Evolutionary conservation across 305 asterid species (phyloP), one percentile per base, ranked within the genome.

Genomic region (Fraxinus angustifolia): DNA sequence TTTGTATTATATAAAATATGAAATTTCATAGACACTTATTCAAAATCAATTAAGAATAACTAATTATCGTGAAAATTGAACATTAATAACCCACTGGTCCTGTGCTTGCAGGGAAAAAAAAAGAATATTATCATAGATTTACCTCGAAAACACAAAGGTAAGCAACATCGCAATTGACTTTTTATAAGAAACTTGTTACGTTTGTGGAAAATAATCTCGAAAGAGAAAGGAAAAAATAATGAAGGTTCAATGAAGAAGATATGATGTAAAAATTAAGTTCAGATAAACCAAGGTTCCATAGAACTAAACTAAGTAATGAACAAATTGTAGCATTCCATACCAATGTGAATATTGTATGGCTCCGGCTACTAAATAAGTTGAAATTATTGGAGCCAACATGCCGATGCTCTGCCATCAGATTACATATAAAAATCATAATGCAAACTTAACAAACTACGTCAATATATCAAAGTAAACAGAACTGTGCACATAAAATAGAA

Each of bases 311-410:
- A 53, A 19, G 82, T 73, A 77, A 8, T 79, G 62, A 45, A 6
- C 84, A 79, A 34, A 78, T 38, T 30, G 45, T 11, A 79, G 76
- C 74, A 81, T 21, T 10, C 82, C 97, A 21, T 87, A 96, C 99
- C 98, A 96, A 82, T 31, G 98, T 93, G 84, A 96, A 96, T 87
- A 96, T 96, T 71, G 99, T 96, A 90, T 96, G 99, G 86, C 99
- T 96, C 70, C 99, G 99, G 95, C 99, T 96, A 89, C 99, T 96
- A 88, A 96, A 94, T 53, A 96, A 92, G 83, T 96, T 96, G 85
- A 94, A 96, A 89, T 96, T 96, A 86, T 96, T 96, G 79, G 99
- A 96, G 80, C 99, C 99, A 83, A 94, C 97, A 67, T 94, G 99
- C 6, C 99, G 97, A 84, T 96, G 99, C 89, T 93, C 99, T 96